A percentile compares a stretch with the other conserved stretches of the same genome.
Conservation (phyloP, 441 rosid species). For the Eutrema salsugineum region DNA sequence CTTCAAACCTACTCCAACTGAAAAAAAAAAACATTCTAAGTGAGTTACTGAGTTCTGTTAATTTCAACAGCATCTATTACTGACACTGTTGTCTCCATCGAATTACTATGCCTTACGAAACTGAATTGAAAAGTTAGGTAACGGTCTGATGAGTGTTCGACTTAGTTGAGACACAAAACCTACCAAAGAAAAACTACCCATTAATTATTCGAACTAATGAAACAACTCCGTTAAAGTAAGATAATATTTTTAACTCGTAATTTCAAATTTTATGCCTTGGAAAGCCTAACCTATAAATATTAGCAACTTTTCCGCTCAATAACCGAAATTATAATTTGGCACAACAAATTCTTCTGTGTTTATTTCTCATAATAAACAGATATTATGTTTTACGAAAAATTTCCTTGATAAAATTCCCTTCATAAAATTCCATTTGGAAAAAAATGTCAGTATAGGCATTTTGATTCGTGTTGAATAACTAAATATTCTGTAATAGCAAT, state of each 20-base stretch:
- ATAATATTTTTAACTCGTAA: background rate
- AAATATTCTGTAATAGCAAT: background rate
- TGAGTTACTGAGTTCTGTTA: constrained; percentile 11
- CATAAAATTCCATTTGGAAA: background rate
- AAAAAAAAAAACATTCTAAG: constrained; percentile 45
- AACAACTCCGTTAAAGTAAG: constrained; percentile 15
- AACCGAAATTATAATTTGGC: background rate
- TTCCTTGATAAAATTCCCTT: background rate
- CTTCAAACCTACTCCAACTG: constrained; percentile 37
- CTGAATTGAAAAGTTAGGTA: constrained; percentile 41
- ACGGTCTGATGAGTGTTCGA: constrained; percentile 26
- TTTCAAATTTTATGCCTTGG: background rate
- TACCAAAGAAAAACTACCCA: constrained; percentile 6
- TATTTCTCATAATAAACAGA: background rate
- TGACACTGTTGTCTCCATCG: constrained; percentile 40
- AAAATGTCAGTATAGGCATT: background rate
- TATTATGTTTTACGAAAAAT: background rate
- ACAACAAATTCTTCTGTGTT: background rate
- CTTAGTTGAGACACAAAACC: constrained; percentile 32
- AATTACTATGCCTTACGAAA: constrained; percentile 34
- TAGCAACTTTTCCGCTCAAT: background rate
- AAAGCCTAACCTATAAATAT: constrained; percentile 6
- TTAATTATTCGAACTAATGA: background rate
- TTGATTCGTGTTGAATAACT: background rate
- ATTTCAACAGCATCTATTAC: constrained; percentile 39